These are phyloP conservation scores for Toxoplasma gondii DNA, from an alignment of 169 alveolate species.

Conservation along the genomic window DNA sequence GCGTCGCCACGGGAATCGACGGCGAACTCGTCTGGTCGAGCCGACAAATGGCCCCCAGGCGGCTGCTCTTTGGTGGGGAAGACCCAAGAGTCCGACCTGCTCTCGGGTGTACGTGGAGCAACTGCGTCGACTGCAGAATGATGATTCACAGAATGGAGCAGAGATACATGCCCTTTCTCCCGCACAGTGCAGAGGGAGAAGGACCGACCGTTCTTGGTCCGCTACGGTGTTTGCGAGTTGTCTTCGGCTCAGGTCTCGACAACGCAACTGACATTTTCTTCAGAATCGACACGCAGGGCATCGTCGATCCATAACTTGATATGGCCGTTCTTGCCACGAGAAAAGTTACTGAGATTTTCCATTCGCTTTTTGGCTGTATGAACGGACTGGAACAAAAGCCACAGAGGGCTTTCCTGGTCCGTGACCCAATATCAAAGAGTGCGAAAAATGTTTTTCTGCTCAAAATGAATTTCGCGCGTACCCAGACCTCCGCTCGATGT, in stretches of 20 bases:
- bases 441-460: too few species aligned
- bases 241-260: not conserved
- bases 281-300: not conserved
- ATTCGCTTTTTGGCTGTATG: too few species aligned
- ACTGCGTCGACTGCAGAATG: conserved; percentile 8
- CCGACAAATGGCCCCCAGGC: not conserved
- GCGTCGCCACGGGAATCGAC: not conserved
- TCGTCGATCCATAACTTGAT: not conserved
- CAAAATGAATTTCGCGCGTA: too few species aligned
- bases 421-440: too few species aligned
- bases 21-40: not conserved
- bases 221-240: not conserved
- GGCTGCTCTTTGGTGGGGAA: not conserved
- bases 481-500: too few species aligned
- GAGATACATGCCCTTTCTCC: too few species aligned
- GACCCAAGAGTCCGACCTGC: conserved; percentile 12
- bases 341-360: too few species aligned
- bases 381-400: too few species aligned
- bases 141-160: not conserved
- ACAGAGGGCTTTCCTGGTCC: too few species aligned
- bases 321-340: too few species aligned
- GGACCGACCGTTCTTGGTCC: not conserved
- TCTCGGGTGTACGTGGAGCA: conserved; percentile 28
- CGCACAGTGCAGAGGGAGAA: not conserved
- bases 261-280: not conserved